These are phyloP conservation scores for Immersiella caudata DNA, from an alignment of 495 filamentous ascomycete genomes.

Conservation along the genomic window DNA sequence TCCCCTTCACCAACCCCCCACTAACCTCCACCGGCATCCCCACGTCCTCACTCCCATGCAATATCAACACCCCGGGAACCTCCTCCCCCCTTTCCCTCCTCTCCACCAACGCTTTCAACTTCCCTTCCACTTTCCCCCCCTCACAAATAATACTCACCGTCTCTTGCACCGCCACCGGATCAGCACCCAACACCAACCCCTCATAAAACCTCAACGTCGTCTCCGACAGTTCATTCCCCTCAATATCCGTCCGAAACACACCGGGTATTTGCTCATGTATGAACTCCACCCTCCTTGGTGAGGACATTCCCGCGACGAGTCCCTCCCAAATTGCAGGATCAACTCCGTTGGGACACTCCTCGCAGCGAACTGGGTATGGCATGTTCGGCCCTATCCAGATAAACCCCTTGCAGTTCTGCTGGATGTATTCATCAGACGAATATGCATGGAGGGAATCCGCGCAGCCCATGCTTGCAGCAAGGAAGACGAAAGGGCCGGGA, in stretches of 20 bases:
- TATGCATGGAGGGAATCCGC: slow-evolving; percentile 27
- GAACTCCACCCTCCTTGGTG: not conserved
- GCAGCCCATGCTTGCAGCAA: slow-evolving; percentile 34
- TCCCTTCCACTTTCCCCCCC: not conserved
- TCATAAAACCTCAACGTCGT: slow-evolving; percentile 21
- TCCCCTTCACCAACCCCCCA: slow-evolving; percentile 6
- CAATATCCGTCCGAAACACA: not conserved
- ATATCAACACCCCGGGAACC: slow-evolving; percentile 17
- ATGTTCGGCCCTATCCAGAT: slow-evolving; percentile 28
- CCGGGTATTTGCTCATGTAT: not conserved
- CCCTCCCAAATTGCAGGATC: not conserved
- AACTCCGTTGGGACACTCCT: not conserved
- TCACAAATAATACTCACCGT: slow-evolving; percentile 12
- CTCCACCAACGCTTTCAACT: slow-evolving; percentile 11
- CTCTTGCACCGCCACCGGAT: slow-evolving; percentile 22
- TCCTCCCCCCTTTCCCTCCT: not conserved
- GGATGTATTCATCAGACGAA: not conserved
- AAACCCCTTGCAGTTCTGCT: slow-evolving; percentile 22
- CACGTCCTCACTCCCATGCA: slow-evolving; percentile 22
- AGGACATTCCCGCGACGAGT: not conserved
- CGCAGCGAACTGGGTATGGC: slow-evolving; percentile 21
- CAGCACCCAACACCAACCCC: slow-evolving; percentile 17
- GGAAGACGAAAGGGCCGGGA: slow-evolving; percentile 26
- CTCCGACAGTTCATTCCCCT: not conserved
- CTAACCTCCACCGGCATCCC: slow-evolving; percentile 26